A percentile compares a stretch with the other conserved stretches of the same genome.
Evolutionary conservation across 2,329 filamentous ascomycete species (phyloP).

Genomic region (Elsinoe australis): DNA sequence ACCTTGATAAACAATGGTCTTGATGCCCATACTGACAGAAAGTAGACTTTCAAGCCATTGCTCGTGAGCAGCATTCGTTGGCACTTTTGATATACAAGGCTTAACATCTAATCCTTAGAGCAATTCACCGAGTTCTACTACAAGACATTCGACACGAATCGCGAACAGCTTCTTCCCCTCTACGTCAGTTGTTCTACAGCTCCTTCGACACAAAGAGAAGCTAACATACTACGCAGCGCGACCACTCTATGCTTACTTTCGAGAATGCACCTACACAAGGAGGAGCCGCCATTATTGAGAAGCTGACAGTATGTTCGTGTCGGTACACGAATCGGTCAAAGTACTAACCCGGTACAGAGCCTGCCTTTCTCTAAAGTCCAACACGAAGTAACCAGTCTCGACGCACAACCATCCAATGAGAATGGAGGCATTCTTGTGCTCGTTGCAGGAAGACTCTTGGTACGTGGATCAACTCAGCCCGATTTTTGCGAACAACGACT

Average conservation of each 20-base stretch:
- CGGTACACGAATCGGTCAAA: constrained; percentile 65
- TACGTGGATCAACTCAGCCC: too few species aligned
- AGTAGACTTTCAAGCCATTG: constrained; percentile 36
- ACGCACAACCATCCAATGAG: constrained; percentile 69
- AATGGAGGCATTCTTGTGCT: constrained; percentile 71
- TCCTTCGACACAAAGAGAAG: not conserved
- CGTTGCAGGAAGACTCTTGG: constrained; percentile 78
- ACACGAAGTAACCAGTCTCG: constrained; percentile 68
- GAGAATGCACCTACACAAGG: constrained; percentile 65
- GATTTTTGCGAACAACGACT: not conserved
- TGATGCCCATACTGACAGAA: constrained; percentile 2
- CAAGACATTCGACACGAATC: constrained; percentile 70
- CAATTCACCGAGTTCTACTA: constrained; percentile 91
- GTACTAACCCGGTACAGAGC: constrained; percentile 51
- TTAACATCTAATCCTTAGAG: constrained; percentile 45
- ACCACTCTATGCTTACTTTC: constrained; percentile 88
- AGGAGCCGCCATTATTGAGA: constrained; percentile 60
- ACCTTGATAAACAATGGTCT: too few species aligned
- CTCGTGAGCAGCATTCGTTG: constrained; percentile 41
- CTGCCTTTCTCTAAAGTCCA: constrained; percentile 75
- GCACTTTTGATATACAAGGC: not conserved
- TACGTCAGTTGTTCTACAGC: constrained; percentile 65
- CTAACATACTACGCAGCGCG: constrained; percentile 50
- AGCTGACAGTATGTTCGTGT: constrained; percentile 57
- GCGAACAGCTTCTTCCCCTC: constrained; percentile 57